Conservation (phyloP, 106 monocot species). For the Gastrodia elata region DNA sequence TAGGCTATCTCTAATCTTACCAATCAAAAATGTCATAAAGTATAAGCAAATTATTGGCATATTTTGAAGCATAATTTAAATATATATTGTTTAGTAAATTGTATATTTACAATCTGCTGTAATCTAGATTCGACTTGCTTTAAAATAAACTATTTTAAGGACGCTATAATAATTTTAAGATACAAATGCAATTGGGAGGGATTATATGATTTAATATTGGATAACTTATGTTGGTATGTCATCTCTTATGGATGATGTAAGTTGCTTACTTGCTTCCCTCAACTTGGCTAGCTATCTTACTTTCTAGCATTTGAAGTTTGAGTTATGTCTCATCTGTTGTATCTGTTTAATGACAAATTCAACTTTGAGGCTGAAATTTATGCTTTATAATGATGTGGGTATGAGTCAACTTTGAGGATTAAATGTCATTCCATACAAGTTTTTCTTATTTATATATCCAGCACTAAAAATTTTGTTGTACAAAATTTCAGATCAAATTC, state of each 20-base stretch:
- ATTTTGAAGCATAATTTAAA: too few species aligned
- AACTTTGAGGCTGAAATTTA: neutral
- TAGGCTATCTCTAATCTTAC: too few species aligned
- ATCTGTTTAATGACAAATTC: neutral
- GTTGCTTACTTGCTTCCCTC: neutral
- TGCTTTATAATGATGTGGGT: neutral
- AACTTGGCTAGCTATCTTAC: neutral
- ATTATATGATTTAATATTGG: neutral
- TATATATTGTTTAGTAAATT: too few species aligned
- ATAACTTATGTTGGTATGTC: neutral
- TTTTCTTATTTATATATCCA: too few species aligned
- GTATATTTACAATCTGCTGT: too few species aligned
- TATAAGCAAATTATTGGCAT: too few species aligned
- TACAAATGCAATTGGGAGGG: neutral
- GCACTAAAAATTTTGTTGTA: too few species aligned
- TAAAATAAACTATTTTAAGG: too few species aligned
- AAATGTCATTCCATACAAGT: too few species aligned
- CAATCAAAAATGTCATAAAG: too few species aligned
- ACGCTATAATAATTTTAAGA: neutral
- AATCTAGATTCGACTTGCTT: too few species aligned
- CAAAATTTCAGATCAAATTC: too few species aligned
- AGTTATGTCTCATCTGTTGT: neutral
- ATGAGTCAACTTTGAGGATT: neutral
- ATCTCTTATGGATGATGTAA: neutral
- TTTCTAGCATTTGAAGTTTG: constrained; percentile 1